A percentile compares a stretch with the other conserved stretches of the same genome.
phyloP scores from a whole-genome alignment of 2,329 filamentous ascomycete genomes.

The Calonectria honghensis region DNA sequence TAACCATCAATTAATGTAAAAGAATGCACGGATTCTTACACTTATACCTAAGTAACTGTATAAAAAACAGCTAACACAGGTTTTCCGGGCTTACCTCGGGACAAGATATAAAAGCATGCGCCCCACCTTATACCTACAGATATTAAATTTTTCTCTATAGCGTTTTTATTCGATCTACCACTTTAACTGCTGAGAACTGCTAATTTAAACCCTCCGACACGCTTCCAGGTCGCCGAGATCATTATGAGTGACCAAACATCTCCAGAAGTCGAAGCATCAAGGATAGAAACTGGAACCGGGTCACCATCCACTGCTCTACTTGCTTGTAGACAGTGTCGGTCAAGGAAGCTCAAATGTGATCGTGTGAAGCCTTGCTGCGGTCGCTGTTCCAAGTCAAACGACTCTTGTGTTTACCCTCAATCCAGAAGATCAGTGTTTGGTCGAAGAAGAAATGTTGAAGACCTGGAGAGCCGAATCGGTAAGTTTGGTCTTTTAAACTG shows the following conservation, averaged over 20 bases:
- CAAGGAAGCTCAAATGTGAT: conserved; percentile 7
- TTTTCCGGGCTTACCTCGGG: too few species aligned
- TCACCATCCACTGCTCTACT: background rate
- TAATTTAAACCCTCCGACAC: background rate
- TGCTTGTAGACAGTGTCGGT: conserved; percentile 9
- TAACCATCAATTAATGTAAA: too few species aligned
- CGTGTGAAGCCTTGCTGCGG: conserved; percentile 8
- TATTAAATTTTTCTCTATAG: background rate
- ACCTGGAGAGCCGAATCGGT: background rate
- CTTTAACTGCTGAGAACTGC: background rate
- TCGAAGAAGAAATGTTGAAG: background rate
- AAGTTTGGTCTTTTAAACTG: background rate
- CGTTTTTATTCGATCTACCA: background rate
- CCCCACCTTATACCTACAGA: too few species aligned
- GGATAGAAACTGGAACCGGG: background rate
- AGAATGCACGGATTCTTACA: too few species aligned
- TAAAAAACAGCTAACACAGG: too few species aligned
- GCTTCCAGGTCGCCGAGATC: background rate
- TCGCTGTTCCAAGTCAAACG: background rate
- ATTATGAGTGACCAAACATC: background rate
- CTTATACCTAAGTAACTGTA: too few species aligned
- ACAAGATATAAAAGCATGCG: too few species aligned
- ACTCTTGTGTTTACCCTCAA: conserved; percentile 1
- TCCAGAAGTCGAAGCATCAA: background rate
- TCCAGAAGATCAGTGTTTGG: conserved; percentile 1